phyloP scores from a whole-genome alignment of 1,284 basidiomycete species.

The Sphaerobolus stellatus region DNA sequence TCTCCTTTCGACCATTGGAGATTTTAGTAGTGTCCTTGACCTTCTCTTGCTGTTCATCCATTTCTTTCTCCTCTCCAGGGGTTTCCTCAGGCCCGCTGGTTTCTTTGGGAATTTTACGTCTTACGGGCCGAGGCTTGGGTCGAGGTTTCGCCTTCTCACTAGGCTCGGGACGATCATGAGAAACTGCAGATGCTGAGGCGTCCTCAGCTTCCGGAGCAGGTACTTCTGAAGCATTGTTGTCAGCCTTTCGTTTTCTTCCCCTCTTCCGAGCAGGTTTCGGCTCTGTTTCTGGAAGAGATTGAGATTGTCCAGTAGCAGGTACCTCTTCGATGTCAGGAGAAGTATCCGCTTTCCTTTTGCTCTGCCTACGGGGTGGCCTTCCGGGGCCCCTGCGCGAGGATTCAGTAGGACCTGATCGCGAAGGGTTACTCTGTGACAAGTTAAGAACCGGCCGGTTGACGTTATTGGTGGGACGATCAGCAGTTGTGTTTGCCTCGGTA shows the following conservation, averaged over 20 bases:
- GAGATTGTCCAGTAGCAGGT: neutral
- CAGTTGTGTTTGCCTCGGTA: neutral
- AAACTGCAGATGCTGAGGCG: neutral
- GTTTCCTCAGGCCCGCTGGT: neutral
- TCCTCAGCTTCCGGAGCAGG: neutral
- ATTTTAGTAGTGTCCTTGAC: neutral
- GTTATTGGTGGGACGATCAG: neutral
- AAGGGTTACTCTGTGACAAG: neutral
- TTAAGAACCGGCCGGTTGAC: neutral
- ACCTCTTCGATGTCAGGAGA: conserved; percentile 2
- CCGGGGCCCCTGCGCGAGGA: conserved; percentile 19
- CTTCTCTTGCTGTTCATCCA: neutral
- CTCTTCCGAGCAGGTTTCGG: conserved; percentile 20
- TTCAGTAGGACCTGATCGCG: neutral
- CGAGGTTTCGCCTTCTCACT: neutral
- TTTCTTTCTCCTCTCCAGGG: neutral
- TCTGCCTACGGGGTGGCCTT: too few relatives aligned
- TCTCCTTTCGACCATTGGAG: neutral
- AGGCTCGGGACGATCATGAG: neutral
- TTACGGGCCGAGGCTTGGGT: neutral
- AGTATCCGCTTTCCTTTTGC: conserved; percentile 5
- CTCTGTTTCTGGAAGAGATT: conserved; percentile 16
- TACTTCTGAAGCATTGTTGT: neutral
- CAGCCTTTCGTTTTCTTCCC: neutral
- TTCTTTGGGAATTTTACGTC: neutral